Evolutionary conservation across 306 rosid species (phyloP), one percentile per base, ranked within the genome.

Genomic region (Cucurbita maxima): DNA sequence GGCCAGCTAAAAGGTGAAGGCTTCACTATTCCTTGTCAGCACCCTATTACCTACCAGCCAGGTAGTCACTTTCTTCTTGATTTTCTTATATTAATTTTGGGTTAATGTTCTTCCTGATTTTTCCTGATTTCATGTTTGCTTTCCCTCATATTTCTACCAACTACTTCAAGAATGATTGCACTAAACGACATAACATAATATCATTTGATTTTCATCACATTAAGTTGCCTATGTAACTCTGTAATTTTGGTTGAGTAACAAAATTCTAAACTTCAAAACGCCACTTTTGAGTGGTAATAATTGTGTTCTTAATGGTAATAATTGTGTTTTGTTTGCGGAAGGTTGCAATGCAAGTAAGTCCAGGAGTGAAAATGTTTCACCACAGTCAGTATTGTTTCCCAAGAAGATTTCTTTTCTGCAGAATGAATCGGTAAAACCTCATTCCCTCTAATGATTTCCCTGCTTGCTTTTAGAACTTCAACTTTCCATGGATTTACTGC

Each of bases 31-130:
- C 83, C 84, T n/a, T 50, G 52, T 72, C 82, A 75, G 25, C 69
- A 76, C 62, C 50, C 67, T 44, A 5, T 80, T 55, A 34, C 78
- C 79, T 63, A 81, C 76, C 81, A 80, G 38, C 45, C 78, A 86
- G 93, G 96, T 90, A 79, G 73, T 81, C 34, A 38, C 52, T 83
- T 72, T 81, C 64, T 58, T 47, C 66, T 8, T 60, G 57, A 79
- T 57, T 20, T 38, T 36, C 40, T 34, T 30, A 38, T 66, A 20
- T 43, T 41, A 43, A 19, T 41, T 72, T 34, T 58, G n/a, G 20
- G 51, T 72, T 62, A 67, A 81, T 50, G 6, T 22, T 72, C 77
- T 80, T 77, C 54, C 51, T 48, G 7, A 63, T 72, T 74, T 67
- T 1, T 70, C 81, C 78, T 71, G 76, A 34, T 30, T 71, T 72